These are phyloP conservation scores for Neurospora sp. DNA, from an alignment of 495 filamentous ascomycete genomes.

Conservation along the genomic window DNA sequence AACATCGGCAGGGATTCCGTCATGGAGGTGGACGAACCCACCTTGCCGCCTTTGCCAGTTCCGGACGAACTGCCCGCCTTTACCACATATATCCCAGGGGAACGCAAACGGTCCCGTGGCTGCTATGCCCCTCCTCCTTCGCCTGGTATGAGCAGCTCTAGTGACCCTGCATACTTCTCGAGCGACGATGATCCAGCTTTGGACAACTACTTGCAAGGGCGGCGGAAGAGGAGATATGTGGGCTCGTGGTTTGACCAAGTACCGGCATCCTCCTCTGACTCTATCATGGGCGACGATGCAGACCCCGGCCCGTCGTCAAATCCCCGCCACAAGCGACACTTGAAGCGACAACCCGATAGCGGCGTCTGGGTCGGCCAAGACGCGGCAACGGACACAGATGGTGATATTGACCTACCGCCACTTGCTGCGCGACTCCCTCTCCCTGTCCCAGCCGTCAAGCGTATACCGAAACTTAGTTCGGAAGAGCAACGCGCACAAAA, in stretches of 20 bases:
- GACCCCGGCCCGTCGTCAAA: conserved; percentile 26
- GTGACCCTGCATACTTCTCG: conserved; percentile 67
- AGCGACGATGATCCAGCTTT: conserved; percentile 65
- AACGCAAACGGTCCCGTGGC: conserved; percentile 33
- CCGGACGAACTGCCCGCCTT: conserved; percentile 9
- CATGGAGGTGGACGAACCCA: conserved; percentile 32
- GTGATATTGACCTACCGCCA: conserved; percentile 20
- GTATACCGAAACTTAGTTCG: conserved; percentile 6
- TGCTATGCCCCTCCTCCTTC: conserved; percentile 15
- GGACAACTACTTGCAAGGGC: conserved; percentile 55
- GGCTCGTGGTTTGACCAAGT: conserved; percentile 65
- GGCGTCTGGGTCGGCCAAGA: conserved; percentile 77
- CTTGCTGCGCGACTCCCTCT: conserved; percentile 3
- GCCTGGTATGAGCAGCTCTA: conserved; percentile 38
- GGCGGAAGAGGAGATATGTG: conserved; percentile 48
- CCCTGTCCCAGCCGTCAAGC: neutral
- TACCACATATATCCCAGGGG: conserved; percentile 20
- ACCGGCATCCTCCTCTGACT: conserved; percentile 32
- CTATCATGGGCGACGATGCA: conserved; percentile 23
- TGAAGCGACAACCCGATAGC: conserved; percentile 63
- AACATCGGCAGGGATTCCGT: neutral
- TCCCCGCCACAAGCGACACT: conserved; percentile 37
- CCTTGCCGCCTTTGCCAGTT: conserved; percentile 30
- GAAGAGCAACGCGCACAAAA: conserved; percentile 23
- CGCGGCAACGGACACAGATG: conserved; percentile 31